Evolutionary conservation across 2,329 filamentous ascomycete species (phyloP).

Genomic region (Fusarium chlamydosporum): DNA sequence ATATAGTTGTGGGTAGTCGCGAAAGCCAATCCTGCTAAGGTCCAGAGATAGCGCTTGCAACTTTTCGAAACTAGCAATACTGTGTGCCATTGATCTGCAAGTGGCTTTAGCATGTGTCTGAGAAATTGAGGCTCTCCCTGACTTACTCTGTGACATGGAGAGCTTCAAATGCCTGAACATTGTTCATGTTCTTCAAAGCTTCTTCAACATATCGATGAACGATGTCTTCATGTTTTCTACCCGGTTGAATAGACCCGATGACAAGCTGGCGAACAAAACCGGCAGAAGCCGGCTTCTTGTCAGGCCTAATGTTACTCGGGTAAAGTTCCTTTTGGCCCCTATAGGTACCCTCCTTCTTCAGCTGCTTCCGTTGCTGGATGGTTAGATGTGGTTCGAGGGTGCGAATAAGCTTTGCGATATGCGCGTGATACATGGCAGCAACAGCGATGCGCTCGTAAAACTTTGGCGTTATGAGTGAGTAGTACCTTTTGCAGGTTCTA

Average conservation of each 20-base stretch:
- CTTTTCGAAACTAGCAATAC: constrained; percentile 21
- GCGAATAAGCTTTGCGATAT: constrained; percentile 40
- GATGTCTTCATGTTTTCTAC: constrained; percentile 32
- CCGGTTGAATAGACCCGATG: constrained; percentile 11
- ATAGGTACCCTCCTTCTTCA: constrained; percentile 38
- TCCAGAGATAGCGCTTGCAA: constrained; percentile 28
- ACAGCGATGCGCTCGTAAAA: constrained; percentile 32
- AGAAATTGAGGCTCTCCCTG: too few species aligned
- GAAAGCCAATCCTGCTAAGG: not conserved
- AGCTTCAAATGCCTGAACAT: constrained; percentile 29
- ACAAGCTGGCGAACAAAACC: constrained; percentile 27
- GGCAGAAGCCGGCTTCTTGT: constrained; percentile 21
- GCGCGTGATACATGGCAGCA: constrained; percentile 20
- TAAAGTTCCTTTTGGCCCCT: constrained; percentile 27
- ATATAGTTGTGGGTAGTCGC: not conserved
- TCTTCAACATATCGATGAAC: constrained; percentile 37
- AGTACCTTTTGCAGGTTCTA: constrained; percentile 35
- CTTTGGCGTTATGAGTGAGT: constrained; percentile 22
- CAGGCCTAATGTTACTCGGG: constrained; percentile 3
- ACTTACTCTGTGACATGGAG: constrained; percentile 22
- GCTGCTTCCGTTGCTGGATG: constrained; percentile 30
- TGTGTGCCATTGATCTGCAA: constrained; percentile 19
- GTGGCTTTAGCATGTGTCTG: not conserved
- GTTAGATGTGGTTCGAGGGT: constrained; percentile 33
- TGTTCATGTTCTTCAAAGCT: constrained; percentile 28